phyloP scores from a whole-genome alignment of 495 filamentous ascomycete genomes.

The Antarctomyces pellizariae region DNA sequence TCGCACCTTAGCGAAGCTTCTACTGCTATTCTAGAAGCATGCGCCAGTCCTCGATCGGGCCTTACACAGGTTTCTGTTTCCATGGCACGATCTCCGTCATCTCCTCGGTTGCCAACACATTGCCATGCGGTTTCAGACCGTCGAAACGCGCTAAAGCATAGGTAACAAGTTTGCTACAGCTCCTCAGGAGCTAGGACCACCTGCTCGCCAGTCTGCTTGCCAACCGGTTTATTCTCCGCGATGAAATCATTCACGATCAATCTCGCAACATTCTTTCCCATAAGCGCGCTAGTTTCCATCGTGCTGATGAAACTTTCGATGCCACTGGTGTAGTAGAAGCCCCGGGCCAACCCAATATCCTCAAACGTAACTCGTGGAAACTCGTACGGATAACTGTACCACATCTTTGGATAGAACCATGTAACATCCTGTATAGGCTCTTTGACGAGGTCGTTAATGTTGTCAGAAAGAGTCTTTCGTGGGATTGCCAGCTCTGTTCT shows the following conservation, averaged over 20 bases:
- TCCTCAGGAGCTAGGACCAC: too few relatives aligned
- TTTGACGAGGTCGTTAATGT: constrained; percentile 13
- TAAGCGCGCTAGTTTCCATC: constrained; percentile 92
- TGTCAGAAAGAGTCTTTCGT: constrained; percentile 10
- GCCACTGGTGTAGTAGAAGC: constrained; percentile 74
- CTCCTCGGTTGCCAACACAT: too few relatives aligned
- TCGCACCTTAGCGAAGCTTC: too few relatives aligned
- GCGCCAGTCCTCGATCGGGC: too few relatives aligned
- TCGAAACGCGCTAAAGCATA: too few relatives aligned
- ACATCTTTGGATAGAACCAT: constrained; percentile 49
- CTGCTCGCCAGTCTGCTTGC: too few relatives aligned
- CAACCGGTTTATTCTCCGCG: too few relatives aligned
- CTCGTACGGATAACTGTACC: constrained; percentile 68
- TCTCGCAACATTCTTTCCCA: constrained; percentile 84
- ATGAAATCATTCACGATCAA: constrained; percentile 45
- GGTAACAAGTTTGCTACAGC: too few relatives aligned
- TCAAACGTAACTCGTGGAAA: constrained; percentile 75
- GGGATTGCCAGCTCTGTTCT: constrained; percentile 36
- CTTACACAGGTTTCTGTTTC: too few relatives aligned
- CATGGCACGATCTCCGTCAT: too few relatives aligned
- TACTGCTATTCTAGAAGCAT: too few relatives aligned
- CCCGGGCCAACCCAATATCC: constrained; percentile 39
- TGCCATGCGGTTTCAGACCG: too few relatives aligned
- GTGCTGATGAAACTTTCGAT: constrained; percentile 92
- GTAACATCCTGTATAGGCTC: constrained; percentile 28